Conservation (phyloP, 2,329 filamentous ascomycete genomes). For the Pseudogymnoascus sp. region DNA sequence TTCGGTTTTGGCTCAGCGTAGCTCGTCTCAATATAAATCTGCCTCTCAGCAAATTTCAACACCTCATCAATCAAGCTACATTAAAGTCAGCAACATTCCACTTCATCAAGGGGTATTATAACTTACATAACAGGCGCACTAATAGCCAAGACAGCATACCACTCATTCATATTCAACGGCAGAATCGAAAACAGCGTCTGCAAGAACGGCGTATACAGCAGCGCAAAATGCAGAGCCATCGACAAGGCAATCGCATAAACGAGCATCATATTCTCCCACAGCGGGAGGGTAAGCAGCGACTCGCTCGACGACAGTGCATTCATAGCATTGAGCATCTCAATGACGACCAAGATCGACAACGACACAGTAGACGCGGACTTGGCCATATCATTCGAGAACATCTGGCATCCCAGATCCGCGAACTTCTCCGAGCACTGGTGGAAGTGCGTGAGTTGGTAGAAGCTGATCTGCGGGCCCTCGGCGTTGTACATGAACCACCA, state of each 20-base stretch:
- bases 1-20: constrained; percentile 26
- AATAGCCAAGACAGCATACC: constrained; percentile 83
- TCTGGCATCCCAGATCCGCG: constrained; percentile 82
- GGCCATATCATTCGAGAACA: constrained; percentile 81
- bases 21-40: constrained; percentile 38
- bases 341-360: constrained; percentile 85
- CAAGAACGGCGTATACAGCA: constrained; percentile 86
- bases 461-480: constrained; percentile 82
- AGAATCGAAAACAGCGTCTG: constrained; percentile 87
- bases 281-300: constrained; percentile 81
- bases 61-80: constrained; percentile 58
- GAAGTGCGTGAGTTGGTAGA: constrained; percentile 86
- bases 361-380: constrained; percentile 91
- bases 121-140: constrained; percentile 90
- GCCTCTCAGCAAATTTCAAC: constrained; percentile 58
- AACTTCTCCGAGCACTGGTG: constrained; percentile 84
- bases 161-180: constrained; percentile 78
- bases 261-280: constrained; percentile 99
- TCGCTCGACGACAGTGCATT: constrained; percentile 95
- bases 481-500: constrained; percentile 99
- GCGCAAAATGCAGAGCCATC: constrained; percentile 90
- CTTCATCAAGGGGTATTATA: background rate
- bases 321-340: constrained; percentile 99
- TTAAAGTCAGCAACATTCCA: background rate
- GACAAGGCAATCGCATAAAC: constrained; percentile 89